Conservation (phyloP, 2,329 filamentous ascomycete genomes). For the Fusarium sp. region DNA sequence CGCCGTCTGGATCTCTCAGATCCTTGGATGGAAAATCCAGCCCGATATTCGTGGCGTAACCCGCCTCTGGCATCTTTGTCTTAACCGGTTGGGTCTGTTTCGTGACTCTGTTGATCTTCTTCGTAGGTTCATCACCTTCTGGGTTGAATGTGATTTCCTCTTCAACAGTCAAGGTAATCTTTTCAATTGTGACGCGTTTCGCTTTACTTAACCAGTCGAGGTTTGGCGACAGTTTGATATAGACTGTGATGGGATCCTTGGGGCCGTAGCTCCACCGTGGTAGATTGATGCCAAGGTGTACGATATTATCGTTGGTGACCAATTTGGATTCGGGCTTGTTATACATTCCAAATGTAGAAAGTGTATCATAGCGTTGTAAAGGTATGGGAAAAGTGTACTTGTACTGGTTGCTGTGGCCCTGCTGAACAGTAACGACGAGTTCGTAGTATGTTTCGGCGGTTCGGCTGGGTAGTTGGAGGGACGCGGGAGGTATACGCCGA, state of each 20-base stretch:
- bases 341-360: constrained; percentile 99
- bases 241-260: constrained; percentile 92
- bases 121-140: constrained; percentile 92
- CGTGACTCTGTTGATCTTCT: constrained; percentile 86
- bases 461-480: constrained; percentile 86
- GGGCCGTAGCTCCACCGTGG: constrained; percentile 97
- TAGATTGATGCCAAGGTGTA: constrained; percentile 90
- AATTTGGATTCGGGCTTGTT: constrained; percentile 93
- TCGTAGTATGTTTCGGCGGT: constrained; percentile 99
- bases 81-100: constrained; percentile 86
- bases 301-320: constrained; percentile 86
- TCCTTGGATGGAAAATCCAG: constrained; percentile 93
- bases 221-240: constrained; percentile 93
- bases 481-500: constrained; percentile 89
- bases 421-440: constrained; percentile 93
- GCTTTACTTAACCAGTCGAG: constrained; percentile 92
- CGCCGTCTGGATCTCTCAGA: constrained; percentile 84
- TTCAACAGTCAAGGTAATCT: constrained; percentile 92
- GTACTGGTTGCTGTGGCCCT: constrained; percentile 85
- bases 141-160: constrained; percentile 99
- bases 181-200: constrained; percentile 90
- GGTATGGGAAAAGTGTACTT: constrained; percentile 93
- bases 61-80: constrained; percentile 86
- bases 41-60: constrained; percentile 92
- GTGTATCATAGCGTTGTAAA: constrained; percentile 91